Percentiles rank a stretch among this genome's conserved stretches.
phyloP scores from a whole-genome alignment of 257 asterid genomes.

The Solanum clarkiae region DNA sequence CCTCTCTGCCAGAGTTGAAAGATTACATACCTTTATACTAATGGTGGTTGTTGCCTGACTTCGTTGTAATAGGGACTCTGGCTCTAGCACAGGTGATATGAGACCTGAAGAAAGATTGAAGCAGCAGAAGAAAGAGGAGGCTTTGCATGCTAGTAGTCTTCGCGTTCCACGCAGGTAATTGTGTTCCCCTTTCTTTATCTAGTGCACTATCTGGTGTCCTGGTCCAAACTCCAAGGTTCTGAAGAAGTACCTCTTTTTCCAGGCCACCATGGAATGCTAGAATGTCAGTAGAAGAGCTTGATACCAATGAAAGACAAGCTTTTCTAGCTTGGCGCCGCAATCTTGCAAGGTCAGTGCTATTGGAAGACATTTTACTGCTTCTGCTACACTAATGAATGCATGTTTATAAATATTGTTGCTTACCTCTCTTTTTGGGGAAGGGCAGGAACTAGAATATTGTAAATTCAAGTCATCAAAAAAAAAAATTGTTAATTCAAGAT shows the following conservation, averaged over 20 bases:
- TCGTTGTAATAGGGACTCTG: conserved; percentile 46
- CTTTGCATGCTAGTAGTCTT: conserved; percentile 84
- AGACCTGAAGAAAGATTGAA: conserved; percentile 48
- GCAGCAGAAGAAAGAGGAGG: conserved; percentile 83
- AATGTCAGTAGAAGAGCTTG: conserved; percentile 92
- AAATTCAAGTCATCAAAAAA: background rate
- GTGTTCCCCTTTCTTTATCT: background rate
- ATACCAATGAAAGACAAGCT: conserved; percentile 61
- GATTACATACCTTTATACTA: background rate
- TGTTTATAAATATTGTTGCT: background rate
- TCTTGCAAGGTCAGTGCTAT: conserved; percentile 67
- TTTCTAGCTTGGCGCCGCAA: conserved; percentile 91
- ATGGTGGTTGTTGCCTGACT: background rate
- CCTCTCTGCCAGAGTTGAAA: background rate
- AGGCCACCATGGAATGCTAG: conserved; percentile 92
- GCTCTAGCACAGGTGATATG: conserved; percentile 39
- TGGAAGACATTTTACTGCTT: background rate
- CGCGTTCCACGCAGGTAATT: conserved; percentile 86
- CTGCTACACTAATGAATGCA: background rate
- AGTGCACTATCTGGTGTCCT: background rate
- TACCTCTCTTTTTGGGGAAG: background rate
- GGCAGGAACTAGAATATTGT: background rate
- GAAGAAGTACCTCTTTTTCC: conserved; percentile 8
- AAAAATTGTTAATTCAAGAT: background rate
- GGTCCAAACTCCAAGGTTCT: background rate